Percentiles rank a stretch among this genome's conserved stretches.
Conservation (phyloP, 805 yeast species). For the Maudiozyma barnettii region DNA sequence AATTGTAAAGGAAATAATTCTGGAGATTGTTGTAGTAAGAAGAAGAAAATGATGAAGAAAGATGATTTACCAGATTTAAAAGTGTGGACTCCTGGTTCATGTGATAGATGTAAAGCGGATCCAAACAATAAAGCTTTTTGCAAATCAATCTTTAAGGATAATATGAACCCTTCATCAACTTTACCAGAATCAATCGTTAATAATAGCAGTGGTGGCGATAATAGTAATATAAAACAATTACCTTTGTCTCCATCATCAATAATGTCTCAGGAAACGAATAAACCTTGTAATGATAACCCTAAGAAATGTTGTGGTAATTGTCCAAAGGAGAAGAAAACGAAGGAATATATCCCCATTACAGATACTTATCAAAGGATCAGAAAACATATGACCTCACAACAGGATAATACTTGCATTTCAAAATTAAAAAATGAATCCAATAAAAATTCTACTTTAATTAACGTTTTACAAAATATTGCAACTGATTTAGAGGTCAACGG, state of each 20-base stretch:
- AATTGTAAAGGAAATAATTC: not conserved
- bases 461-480: slow-evolving; percentile 3
- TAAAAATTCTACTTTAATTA: slow-evolving; percentile 1
- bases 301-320: not conserved
- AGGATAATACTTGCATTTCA: not conserved
- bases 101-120: slow-evolving; percentile 1
- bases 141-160: slow-evolving; percentile 1
- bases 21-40: not conserved
- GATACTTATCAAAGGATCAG: slow-evolving; percentile 85
- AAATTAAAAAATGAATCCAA: not conserved
- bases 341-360: slow-evolving; percentile 65
- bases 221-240: not conserved
- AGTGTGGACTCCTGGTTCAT: slow-evolving; percentile 3
- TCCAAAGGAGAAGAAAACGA: not conserved
- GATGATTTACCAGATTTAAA: not conserved
- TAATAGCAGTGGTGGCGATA: not conserved
- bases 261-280: not conserved
- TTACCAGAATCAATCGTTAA: not conserved
- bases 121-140: slow-evolving; percentile 3
- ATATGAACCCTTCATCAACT: not conserved
- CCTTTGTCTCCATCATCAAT: not conserved
- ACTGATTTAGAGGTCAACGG: slow-evolving; percentile 1
- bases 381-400: slow-evolving; percentile 44
- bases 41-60: not conserved
- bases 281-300: not conserved